phyloP scores from a whole-genome alignment of 2,329 filamentous ascomycete genomes.

The Phaeosphaeriaceae sp. region DNA sequence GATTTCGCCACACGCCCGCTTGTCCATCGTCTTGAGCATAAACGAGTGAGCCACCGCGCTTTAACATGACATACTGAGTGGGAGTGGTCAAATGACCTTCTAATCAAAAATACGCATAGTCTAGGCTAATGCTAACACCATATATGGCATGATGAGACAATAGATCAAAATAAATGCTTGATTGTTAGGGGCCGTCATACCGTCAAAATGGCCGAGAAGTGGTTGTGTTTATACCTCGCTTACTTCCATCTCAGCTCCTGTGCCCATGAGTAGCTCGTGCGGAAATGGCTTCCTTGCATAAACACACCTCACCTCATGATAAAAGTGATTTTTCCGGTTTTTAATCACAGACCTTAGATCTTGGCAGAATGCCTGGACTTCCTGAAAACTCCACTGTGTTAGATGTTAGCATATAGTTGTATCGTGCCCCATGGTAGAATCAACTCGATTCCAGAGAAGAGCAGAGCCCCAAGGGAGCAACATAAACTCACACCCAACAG shows the following conservation, averaged over 20 bases:
- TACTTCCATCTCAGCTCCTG: not conserved
- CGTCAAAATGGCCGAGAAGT: too few relatives aligned
- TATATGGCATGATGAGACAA: constrained; percentile 19
- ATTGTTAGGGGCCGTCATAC: too few relatives aligned
- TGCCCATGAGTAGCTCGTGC: constrained; percentile 10
- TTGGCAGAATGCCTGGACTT: constrained; percentile 44
- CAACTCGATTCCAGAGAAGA: not conserved
- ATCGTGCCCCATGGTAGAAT: too few relatives aligned
- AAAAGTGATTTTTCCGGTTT: constrained; percentile 46
- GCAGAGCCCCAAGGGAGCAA: not conserved
- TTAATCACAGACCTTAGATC: constrained; percentile 41
- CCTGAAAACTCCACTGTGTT: constrained; percentile 36
- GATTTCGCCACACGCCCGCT: constrained; percentile 7
- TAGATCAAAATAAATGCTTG: not conserved
- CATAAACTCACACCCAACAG: constrained; percentile 29
- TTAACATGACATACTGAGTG: not conserved
- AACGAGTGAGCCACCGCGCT: not conserved
- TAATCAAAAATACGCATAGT: constrained; percentile 1
- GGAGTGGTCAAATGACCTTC: too few relatives aligned
- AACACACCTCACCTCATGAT: constrained; percentile 47
- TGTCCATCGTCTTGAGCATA: constrained; percentile 10
- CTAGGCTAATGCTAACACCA: constrained; percentile 15
- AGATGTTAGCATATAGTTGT: too few relatives aligned
- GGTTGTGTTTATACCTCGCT: too few relatives aligned
- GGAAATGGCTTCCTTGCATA: constrained; percentile 33